Conservation (phyloP, 257 asterid species). For the Verbascum thapsus region DNA sequence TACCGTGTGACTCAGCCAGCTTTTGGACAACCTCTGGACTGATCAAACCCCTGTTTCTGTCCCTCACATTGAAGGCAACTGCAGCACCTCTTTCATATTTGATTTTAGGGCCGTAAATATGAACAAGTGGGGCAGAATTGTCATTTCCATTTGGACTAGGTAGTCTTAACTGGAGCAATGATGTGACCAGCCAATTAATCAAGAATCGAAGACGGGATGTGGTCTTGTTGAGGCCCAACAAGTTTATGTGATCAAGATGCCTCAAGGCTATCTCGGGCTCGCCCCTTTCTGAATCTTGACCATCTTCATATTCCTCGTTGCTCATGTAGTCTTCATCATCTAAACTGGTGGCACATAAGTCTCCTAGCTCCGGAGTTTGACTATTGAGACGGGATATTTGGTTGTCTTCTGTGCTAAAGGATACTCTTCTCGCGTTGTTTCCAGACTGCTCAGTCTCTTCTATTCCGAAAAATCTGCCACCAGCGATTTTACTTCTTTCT, state of each 20-base stretch:
- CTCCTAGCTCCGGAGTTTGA: constrained; percentile 57
- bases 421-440: constrained; percentile 75
- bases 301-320: constrained; percentile 69
- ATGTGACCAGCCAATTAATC: constrained; percentile 83
- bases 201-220: constrained; percentile 72
- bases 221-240: constrained; percentile 89
- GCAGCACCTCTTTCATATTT: constrained; percentile 91
- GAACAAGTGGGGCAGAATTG: constrained; percentile 52
- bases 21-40: constrained; percentile 80
- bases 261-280: constrained; percentile 83
- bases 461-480: constrained; percentile 71
- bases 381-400: constrained; percentile 44
- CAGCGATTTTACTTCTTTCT: too few species aligned
- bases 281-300: constrained; percentile 77
- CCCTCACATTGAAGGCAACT: constrained; percentile 79
- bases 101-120: constrained; percentile 85
- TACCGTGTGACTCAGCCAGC: constrained; percentile 64
- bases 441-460: constrained; percentile 75
- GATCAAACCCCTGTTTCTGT: constrained; percentile 61
- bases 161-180: constrained; percentile 69
- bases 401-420: constrained; percentile 73
- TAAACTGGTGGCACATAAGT: constrained; percentile 52
- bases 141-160: constrained; percentile 50
- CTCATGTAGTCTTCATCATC: constrained; percentile 80
- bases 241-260: constrained; percentile 90